Base-by-base conservation (phyloP, 495 filamentous ascomycete genomes). In the Penicillium bialowiezense region DNA sequence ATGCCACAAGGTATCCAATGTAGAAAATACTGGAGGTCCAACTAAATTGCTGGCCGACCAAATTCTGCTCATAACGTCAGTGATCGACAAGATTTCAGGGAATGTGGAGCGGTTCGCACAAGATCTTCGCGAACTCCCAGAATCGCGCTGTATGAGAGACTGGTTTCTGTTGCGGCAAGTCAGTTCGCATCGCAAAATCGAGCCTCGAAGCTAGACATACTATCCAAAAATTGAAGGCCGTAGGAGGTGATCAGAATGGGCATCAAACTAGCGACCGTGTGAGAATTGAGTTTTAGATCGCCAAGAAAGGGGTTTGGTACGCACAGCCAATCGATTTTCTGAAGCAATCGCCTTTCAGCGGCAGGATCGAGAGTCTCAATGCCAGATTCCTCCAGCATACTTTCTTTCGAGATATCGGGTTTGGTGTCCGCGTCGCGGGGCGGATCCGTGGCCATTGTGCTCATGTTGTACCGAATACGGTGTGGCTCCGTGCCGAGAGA, bases 91-190 rank as follows among this genome's bases (percentile, higher is more conserved):
- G 23, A 26, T 8, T 26, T 8, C 8, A 20, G 18, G 13, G n/a
- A 23, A 17, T 14, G 21, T 21, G 1, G 19, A 9, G 10, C 2
- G 36, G 8, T 1, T 26, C 18, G 15, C 44, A 58, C 50, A 20
- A 80, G 41, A 62, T 48, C 76, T 23, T 72, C 52, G 37, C 59
- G 51, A 37, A 81, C 74, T 6, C 74, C 74, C 51, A 80, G 76
- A 36, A 79, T 70, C 13, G 74, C 69, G 20, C 71, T 70, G 50
- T 77, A 76, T 7, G 70, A 68, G 13, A 79, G 51, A 12, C 72
- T 77, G 2, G 72, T 76, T 50, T 77, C 54, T 56, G 9, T 23
- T 9, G 0, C 8, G 17, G 20, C 18, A 4, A 13, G 9, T 3
- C 12, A 21, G 19, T 12, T 23, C 12, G 12, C 18, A 37, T 20